Conservation (phyloP, 2,329 filamentous ascomycete genomes). For the Colletotrichum liriopes region DNA sequence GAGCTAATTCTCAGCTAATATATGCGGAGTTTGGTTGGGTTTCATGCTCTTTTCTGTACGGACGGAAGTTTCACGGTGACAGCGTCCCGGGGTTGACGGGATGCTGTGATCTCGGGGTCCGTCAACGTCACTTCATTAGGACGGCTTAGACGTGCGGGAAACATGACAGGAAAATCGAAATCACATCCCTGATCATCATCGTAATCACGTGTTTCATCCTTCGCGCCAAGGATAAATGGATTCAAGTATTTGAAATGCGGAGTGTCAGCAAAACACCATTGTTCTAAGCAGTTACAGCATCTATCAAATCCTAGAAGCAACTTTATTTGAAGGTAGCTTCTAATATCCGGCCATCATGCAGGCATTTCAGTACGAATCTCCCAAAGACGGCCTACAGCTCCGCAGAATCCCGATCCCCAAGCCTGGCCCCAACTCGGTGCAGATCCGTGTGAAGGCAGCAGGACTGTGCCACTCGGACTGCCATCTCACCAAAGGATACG, state of each 20-base stretch:
- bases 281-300: not conserved
- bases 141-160: no score
- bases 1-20: not conserved
- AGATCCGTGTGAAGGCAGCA: conserved; percentile 24
- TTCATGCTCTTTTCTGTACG: no score
- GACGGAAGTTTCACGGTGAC: no score
- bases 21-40: not conserved
- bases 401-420: conserved; percentile 15
- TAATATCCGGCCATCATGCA: not conserved
- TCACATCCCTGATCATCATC: not conserved
- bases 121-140: not conserved
- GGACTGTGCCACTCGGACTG: conserved; percentile 31
- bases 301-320: not conserved
- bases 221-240: not conserved
- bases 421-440: conserved; percentile 24
- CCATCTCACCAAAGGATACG: conserved; percentile 1
- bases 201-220: not conserved
- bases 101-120: no score
- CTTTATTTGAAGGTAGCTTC: accelerated
- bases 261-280: no score
- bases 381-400: conserved; percentile 9
- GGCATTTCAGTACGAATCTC: not conserved
- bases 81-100: no score
- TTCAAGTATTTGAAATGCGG: not conserved
- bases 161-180: not conserved